Percentiles rank a stretch among this genome's conserved stretches.
Evolutionary conservation across 2,329 filamentous ascomycete genomes (phyloP).

Genomic region (Stachybotrys chlorohalonatus): DNA sequence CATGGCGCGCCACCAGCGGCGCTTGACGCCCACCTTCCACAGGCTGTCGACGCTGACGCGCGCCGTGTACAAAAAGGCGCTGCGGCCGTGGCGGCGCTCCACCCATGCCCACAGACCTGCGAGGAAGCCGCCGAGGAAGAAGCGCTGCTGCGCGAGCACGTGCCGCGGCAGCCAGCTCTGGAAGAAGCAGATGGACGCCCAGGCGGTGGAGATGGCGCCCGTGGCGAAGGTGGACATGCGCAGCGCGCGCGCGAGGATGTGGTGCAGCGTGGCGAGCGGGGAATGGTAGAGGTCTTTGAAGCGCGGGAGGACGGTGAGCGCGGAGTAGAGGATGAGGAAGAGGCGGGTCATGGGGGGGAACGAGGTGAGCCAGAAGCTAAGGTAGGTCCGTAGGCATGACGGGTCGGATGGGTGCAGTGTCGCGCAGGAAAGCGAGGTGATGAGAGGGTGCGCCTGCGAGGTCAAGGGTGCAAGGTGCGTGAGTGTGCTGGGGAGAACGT

Average conservation of each 20-base stretch:
- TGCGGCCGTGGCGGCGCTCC: slow-evolving; percentile 53
- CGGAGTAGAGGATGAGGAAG: slow-evolving; percentile 65
- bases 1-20: slow-evolving; percentile 77
- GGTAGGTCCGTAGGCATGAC: slow-evolving; percentile 77
- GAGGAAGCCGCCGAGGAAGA: slow-evolving; percentile 81
- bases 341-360: slow-evolving; percentile 73
- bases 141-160: slow-evolving; percentile 71
- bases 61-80: slow-evolving; percentile 70
- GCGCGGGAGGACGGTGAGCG: slow-evolving; percentile 56
- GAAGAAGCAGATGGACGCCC: slow-evolving; percentile 87
- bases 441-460: slow-evolving; percentile 76
- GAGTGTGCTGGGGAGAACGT: slow-evolving; percentile 58
- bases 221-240: slow-evolving; percentile 66
- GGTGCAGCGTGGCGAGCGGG: slow-evolving; percentile 59
- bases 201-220: slow-evolving; percentile 74
- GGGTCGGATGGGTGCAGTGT: slow-evolving; percentile 81
- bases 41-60: slow-evolving; percentile 71
- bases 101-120: slow-evolving; percentile 81
- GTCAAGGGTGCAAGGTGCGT: slow-evolving; percentile 66
- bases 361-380: slow-evolving; percentile 78
- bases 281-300: slow-evolving; percentile 60
- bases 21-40: slow-evolving; percentile 93
- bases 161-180: slow-evolving; percentile 67
- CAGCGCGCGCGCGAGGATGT: slow-evolving; percentile 59
- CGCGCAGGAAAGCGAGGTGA: slow-evolving; percentile 78